Conservation (phyloP, 2,329 filamentous ascomycete genomes). For the Xylaria sp. region DNA sequence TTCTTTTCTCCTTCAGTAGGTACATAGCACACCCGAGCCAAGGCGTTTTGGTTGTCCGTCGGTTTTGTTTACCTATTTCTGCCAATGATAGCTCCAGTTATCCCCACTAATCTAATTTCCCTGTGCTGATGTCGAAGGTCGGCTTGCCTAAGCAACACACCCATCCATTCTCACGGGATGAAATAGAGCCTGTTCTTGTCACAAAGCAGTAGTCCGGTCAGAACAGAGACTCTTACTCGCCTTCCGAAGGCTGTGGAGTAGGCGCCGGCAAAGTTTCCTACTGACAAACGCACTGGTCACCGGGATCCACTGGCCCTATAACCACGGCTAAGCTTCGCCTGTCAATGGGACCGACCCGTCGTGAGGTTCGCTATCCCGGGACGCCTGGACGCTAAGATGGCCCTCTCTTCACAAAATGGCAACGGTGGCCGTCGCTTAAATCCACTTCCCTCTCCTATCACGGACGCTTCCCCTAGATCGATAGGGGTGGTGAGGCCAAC, state of each 20-base stretch:
- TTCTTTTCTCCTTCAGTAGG: background rate
- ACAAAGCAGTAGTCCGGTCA: background rate
- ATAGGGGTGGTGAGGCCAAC: constrained; percentile 33
- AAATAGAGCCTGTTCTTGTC: constrained; percentile 8
- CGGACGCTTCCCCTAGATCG: constrained; percentile 33
- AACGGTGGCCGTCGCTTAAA: constrained; percentile 34
- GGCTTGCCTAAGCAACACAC: constrained; percentile 3
- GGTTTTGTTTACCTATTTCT: constrained; percentile 1
- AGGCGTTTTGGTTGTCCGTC: background rate
- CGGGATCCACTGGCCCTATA: constrained; percentile 2
- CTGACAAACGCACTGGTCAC: constrained; percentile 2
- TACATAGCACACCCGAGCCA: background rate
- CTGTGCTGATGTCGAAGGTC: background rate
- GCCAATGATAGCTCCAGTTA: constrained; percentile 8
- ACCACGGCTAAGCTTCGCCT: constrained; percentile 9
- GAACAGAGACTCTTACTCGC: constrained; percentile 10
- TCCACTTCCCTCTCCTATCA: constrained; percentile 31
- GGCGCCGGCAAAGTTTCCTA: constrained; percentile 6
- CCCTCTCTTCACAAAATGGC: constrained; percentile 33
- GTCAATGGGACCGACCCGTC: constrained; percentile 19
- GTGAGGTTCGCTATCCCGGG: constrained; percentile 18
- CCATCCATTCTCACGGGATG: constrained; percentile 14
- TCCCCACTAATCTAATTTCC: background rate
- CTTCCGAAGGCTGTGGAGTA: constrained; percentile 1
- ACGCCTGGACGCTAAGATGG: constrained; percentile 31